Evolutionary conservation across 2,329 filamentous ascomycete genomes (phyloP).

Genomic region (Pestalotiopsis fici): DNA sequence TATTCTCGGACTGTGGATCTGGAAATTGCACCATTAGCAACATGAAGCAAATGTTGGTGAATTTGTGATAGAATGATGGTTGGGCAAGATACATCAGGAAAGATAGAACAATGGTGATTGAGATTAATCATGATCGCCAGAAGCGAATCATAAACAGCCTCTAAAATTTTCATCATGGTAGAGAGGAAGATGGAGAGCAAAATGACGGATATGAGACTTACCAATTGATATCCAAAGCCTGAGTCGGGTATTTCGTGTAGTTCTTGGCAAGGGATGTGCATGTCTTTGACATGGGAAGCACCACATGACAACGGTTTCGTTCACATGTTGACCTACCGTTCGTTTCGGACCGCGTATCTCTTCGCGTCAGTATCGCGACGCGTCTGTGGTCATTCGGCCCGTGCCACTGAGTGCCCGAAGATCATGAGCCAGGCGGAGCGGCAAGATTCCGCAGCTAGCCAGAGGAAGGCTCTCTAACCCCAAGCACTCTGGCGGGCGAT

Average conservation of each 20-base stretch:
- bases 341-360: background rate
- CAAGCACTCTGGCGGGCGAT: background rate
- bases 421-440: background rate
- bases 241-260: background rate
- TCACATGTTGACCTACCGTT: background rate
- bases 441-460: background rate
- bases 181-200: background rate
- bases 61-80: background rate
- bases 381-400: background rate
- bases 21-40: background rate
- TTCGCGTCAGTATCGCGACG: background rate
- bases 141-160: slow-evolving; percentile 39
- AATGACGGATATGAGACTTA: background rate
- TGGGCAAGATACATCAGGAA: slow-evolving; percentile 21
- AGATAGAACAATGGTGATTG: slow-evolving; percentile 34
- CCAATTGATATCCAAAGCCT: background rate
- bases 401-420: background rate
- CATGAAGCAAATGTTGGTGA: background rate
- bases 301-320: background rate
- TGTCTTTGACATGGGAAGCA: background rate
- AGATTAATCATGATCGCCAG: slow-evolving; percentile 33
- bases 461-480: no score
- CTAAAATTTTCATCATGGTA: slow-evolving; percentile 34
- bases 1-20: background rate
- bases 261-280: background rate